Conservation (phyloP, 768 basidiomycete genomes). For the Tubosaeta sp. region DNA sequence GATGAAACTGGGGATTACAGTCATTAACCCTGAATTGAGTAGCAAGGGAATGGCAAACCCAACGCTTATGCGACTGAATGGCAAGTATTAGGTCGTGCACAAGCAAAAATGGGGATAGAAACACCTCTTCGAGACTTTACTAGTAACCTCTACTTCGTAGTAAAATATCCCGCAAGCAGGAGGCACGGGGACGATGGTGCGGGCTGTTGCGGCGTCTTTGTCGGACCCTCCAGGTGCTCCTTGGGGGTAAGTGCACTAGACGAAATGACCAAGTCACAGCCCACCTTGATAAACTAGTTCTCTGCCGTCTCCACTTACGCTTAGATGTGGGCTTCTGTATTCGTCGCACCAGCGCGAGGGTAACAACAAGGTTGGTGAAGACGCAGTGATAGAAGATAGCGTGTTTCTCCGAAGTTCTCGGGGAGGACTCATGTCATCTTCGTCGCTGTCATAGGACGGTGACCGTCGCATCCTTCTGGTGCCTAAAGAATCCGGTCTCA, state of each 20-base stretch:
- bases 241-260: constrained; percentile 18
- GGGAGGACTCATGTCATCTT: constrained; percentile 57
- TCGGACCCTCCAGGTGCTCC: constrained; percentile 58
- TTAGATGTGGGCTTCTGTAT: constrained; percentile 54
- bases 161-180: constrained; percentile 90
- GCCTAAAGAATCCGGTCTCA: constrained; percentile 18
- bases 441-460: constrained; percentile 58
- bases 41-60: constrained; percentile 47
- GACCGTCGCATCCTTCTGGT: constrained; percentile 32
- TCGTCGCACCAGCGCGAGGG: constrained; percentile 81
- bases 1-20: constrained; percentile 50
- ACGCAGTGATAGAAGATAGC: constrained; percentile 15
- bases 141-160: constrained; percentile 83
- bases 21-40: constrained; percentile 7
- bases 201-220: constrained; percentile 79
- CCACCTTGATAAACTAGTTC: constrained; percentile 70
- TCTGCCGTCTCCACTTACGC: constrained; percentile 64
- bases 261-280: constrained; percentile 9
- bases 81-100: constrained; percentile 14
- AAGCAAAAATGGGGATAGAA: constrained; percentile 18
- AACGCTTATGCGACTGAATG: constrained; percentile 67
- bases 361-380: constrained; percentile 47
- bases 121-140: constrained; percentile 78
- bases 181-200: constrained; percentile 75
- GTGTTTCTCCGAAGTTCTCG: constrained; percentile 33